Evolutionary conservation across 306 rosid genomes (phyloP), one percentile per base, ranked within the genome.

Genomic region (Astragalus glycyphyllos): DNA sequence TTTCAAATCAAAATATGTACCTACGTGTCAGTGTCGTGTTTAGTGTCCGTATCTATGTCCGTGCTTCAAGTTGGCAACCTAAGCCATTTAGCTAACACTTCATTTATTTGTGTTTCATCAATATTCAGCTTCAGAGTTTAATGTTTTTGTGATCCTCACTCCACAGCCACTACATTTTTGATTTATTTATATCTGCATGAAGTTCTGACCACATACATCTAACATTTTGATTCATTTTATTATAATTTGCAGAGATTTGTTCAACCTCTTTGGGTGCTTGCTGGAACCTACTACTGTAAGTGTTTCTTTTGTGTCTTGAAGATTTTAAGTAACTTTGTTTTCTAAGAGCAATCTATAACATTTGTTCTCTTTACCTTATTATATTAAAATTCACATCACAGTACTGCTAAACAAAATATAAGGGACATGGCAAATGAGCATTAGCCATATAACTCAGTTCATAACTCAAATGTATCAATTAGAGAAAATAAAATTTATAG

Each of bases 201-300:
- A 67, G 11, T 50, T 77, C 45, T 13, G 26, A 47, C 4, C 4
- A 4, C 12, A 8, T 34, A 20, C 34, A 54, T 55, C 7, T 45
- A 61, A 54, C 15, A 55, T 55, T 63, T 54, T 63, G 71, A 49
- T 67, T 31, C 56, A 63, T 31, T 73, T 73, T 75, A 11, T 58
- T 68, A 59, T 47, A n/a, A 58, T 80, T 31, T 77, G 77, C 91
- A 90, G 94, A 75, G 96, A 90, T 72, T 65, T 90, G n/a, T 88
- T 86, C 79, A 90, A 90, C 71, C 16, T 90, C 5, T 15, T 69
- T 29, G 96, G 96, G 71, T 90, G 94, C 85, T 29, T 68, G 75
- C 68, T 87, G 67, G 91, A 90, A 75, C 94, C 96, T 16, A 85
- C 91, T 71, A 90, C 96, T 29, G 96, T 90, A 57, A 80, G 91